A percentile compares a stretch with the other conserved stretches of the same genome.
phyloP scores from a whole-genome alignment of 1,139 yeast genomes.

The Candida sanyaensis region DNA sequence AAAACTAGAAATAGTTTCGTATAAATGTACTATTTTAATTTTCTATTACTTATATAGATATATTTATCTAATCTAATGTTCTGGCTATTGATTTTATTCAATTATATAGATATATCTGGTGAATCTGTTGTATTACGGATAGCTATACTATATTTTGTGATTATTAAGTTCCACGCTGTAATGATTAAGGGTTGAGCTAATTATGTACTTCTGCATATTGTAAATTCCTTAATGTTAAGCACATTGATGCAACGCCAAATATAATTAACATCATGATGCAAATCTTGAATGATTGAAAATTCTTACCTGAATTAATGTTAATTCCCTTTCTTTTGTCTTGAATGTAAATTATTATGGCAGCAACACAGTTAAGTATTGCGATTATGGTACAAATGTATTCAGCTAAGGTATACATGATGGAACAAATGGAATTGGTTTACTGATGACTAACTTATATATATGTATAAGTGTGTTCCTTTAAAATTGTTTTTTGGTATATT shows the following conservation, averaged over 20 bases:
- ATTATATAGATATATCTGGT: too few relatives aligned
- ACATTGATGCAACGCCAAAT: conserved; percentile 23
- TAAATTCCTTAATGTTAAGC: conserved; percentile 11
- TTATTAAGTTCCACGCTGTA: not conserved
- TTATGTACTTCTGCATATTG: not conserved
- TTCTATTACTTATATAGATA: not conserved
- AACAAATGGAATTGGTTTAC: not conserved
- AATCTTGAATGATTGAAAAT: conserved; percentile 23
- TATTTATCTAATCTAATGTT: not conserved
- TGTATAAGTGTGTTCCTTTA: too few relatives aligned
- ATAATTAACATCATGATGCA: conserved; percentile 25
- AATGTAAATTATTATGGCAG: conserved; percentile 22
- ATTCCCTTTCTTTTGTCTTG: conserved; percentile 20
- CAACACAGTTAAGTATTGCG: conserved; percentile 22
- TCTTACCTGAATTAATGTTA: conserved; percentile 21
- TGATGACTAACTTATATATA: not conserved
- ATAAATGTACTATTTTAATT: not conserved
- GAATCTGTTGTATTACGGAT: too few relatives aligned
- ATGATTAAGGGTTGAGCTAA: not conserved
- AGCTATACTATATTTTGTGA: not conserved
- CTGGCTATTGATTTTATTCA: not conserved
- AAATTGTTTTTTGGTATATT: not conserved
- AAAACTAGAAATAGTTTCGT: not conserved
- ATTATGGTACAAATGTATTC: conserved; percentile 24
- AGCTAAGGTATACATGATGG: conserved; percentile 15